Evolutionary conservation across 2,329 filamentous ascomycete species (phyloP).

Genomic region (Aspergillus cejpii): DNA sequence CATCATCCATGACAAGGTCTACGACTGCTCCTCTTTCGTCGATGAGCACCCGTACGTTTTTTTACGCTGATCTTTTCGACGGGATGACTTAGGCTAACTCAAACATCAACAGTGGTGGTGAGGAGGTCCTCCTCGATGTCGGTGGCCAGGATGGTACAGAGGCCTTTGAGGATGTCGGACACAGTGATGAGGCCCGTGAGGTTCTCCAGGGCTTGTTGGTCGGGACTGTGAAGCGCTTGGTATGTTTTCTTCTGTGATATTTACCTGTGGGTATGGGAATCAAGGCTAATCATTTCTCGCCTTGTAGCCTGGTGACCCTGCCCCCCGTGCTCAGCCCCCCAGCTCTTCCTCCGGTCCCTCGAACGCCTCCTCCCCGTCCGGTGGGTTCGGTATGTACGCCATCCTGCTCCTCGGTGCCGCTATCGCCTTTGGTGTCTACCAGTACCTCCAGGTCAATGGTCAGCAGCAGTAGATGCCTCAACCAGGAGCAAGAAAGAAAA

Average conservation of each 20-base stretch:
- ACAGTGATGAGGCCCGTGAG: slow-evolving; percentile 97
- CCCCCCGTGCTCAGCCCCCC: slow-evolving; percentile 53
- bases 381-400: slow-evolving; percentile 73
- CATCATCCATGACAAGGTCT: slow-evolving; percentile 94
- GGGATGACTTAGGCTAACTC: background rate
- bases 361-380: slow-evolving; percentile 28
- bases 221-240: slow-evolving; percentile 72
- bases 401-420: slow-evolving; percentile 70
- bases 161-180: slow-evolving; percentile 97
- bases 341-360: slow-evolving; percentile 43
- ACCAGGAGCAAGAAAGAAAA: slow-evolving; percentile 1
- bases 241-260: slow-evolving; percentile 42
- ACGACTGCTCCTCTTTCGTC: slow-evolving; percentile 79
- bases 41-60: slow-evolving; percentile 84
- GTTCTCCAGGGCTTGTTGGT: slow-evolving; percentile 72
- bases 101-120: slow-evolving; percentile 67
- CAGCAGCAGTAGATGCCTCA: slow-evolving; percentile 20
- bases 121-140: slow-evolving; percentile 95
- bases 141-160: slow-evolving; percentile 94
- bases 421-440: slow-evolving; percentile 72
- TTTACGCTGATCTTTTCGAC: slow-evolving; percentile 4
- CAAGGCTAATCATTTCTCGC: background rate
- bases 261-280: background rate
- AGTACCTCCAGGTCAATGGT: slow-evolving; percentile 61
- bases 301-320: slow-evolving; percentile 64